Percentiles rank a stretch among this genome's conserved stretches.
Evolutionary conservation across 768 basidiomycete genomes (phyloP).

Genomic region (Tylopilus sp.): DNA sequence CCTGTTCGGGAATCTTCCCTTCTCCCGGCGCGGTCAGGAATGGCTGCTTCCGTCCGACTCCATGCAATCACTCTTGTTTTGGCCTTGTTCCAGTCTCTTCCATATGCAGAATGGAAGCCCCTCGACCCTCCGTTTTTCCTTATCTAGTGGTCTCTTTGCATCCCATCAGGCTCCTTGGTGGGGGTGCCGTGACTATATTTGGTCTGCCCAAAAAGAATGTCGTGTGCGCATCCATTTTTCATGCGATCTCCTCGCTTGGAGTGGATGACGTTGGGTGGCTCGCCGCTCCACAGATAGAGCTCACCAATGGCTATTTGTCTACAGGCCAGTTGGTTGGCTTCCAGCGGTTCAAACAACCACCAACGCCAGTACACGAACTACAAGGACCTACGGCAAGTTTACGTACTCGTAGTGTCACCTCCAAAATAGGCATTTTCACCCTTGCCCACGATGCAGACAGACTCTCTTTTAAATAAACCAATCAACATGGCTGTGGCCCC

Average conservation of each 20-base stretch:
- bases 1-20: constrained; percentile 6
- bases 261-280: neutral
- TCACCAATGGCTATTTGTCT: neutral
- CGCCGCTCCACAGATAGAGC: neutral
- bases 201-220: neutral
- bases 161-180: constrained; percentile 3
- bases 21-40: neutral
- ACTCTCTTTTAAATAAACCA: neutral
- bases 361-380: too few species aligned
- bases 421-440: constrained; percentile 7
- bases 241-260: neutral
- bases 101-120: constrained; percentile 12
- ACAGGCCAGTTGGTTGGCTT: too few species aligned
- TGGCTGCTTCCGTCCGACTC: constrained; percentile 4
- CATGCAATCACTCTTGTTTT: neutral
- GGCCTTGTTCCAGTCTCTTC: neutral
- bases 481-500: constrained; percentile 1
- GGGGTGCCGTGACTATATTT: constrained; percentile 1
- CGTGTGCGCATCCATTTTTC: neutral
- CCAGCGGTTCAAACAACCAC: too few species aligned
- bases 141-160: constrained; percentile 6
- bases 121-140: constrained; percentile 16
- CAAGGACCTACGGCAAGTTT: neutral
- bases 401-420: constrained; percentile 6
- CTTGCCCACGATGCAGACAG: neutral